phyloP scores from a whole-genome alignment of 495 filamentous ascomycete genomes.

The Aspergillus kassunensis region DNA sequence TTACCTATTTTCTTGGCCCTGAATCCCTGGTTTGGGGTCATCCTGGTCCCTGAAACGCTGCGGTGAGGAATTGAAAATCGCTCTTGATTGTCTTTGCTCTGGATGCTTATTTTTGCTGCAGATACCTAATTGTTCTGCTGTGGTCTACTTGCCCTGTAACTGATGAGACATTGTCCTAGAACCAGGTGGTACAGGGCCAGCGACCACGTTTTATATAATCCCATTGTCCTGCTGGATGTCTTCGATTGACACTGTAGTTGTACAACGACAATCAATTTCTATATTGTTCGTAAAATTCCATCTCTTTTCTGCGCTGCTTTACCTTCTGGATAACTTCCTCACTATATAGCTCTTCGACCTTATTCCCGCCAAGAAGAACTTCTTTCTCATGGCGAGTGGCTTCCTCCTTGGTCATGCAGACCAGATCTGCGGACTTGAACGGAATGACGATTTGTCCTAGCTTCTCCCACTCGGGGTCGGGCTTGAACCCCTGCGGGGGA shows the following conservation, averaged over 20 bases:
- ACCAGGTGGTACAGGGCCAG: no score
- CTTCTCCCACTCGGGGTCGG: constrained; percentile 37
- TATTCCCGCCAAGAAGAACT: constrained; percentile 13
- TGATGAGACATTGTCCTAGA: no score
- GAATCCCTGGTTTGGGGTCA: no score
- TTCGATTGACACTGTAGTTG: no score
- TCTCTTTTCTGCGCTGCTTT: constrained; percentile 12
- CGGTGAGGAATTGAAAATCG: no score
- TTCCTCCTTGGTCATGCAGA: constrained; percentile 80
- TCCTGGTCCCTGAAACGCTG: no score
- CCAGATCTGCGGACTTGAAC: constrained; percentile 65
- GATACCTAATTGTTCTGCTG: no score
- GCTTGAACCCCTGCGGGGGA: constrained; percentile 48
- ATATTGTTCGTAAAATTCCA: constrained; percentile 12
- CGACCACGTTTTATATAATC: no score
- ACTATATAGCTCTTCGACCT: constrained; percentile 9
- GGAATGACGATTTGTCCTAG: constrained; percentile 68
- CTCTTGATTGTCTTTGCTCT: no score
- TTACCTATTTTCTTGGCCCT: not conserved
- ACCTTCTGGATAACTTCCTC: constrained; percentile 9
- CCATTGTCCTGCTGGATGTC: no score
- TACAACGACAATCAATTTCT: not conserved
- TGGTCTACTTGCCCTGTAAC: no score
- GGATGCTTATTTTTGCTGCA: no score
- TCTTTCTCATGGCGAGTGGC: constrained; percentile 14